Evolutionary conservation across 495 filamentous ascomycete species (phyloP).

Genomic region (Aspergillus baeticus): DNA sequence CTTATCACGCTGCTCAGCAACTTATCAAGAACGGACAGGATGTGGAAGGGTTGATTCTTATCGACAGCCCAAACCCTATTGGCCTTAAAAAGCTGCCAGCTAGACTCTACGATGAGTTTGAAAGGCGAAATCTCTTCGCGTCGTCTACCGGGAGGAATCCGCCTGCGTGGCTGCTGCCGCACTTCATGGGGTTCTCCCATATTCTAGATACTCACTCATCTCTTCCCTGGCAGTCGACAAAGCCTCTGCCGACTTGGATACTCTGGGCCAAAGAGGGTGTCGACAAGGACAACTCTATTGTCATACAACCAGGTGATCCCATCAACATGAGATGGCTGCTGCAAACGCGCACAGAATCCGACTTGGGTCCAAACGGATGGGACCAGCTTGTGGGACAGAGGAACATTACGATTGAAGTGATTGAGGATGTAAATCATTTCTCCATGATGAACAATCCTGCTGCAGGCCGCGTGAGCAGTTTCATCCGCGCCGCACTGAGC

Average conservation of each 20-base stretch:
- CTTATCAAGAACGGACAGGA: conserved; percentile 22
- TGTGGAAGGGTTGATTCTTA: conserved; percentile 27
- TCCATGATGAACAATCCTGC: conserved; percentile 7
- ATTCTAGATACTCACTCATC: neutral
- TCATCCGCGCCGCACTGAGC: too few relatives aligned
- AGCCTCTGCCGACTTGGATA: neutral
- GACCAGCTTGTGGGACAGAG: neutral
- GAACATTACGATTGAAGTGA: neutral
- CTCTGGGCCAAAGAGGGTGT: too few relatives aligned
- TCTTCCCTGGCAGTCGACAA: neutral
- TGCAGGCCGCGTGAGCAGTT: too few relatives aligned
- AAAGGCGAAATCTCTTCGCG: conserved; percentile 33
- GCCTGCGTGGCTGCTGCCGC: conserved; percentile 34
- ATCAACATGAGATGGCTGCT: conserved; percentile 4
- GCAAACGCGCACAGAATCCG: neutral
- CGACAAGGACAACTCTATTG: too few relatives aligned
- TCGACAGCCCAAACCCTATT: conserved; percentile 32
- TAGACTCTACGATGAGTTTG: conserved; percentile 36
- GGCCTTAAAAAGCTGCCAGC: conserved; percentile 32
- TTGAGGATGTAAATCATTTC: conserved; percentile 6
- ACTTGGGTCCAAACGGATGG: conserved; percentile 1
- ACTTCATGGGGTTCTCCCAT: conserved; percentile 29
- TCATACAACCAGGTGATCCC: neutral
- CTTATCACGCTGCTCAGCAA: conserved; percentile 33
- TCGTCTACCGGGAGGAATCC: conserved; percentile 13